Evolutionary conservation across 768 basidiomycete genomes (phyloP).

Genomic region (Phylloporus rhodoxanthus): DNA sequence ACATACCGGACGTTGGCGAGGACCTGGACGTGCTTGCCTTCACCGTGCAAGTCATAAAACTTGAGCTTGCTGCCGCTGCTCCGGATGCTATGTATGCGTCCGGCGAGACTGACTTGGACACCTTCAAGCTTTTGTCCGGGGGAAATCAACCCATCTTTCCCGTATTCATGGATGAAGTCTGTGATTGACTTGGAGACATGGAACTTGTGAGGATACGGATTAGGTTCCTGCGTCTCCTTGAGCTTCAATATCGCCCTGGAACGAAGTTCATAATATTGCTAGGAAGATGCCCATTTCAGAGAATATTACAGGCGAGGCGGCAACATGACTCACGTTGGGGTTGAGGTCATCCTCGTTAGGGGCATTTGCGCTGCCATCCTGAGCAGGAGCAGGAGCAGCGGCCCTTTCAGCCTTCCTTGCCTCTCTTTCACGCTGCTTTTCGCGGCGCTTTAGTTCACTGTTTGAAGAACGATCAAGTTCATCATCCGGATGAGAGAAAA

Average conservation of each 20-base stretch:
- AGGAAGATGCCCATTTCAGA: background rate
- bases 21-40: slow-evolving; percentile 91
- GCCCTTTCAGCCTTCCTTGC: slow-evolving; percentile 76
- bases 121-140: slow-evolving; percentile 61
- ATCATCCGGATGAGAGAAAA: slow-evolving; percentile 11
- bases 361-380: slow-evolving; percentile 37
- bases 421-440: slow-evolving; percentile 71
- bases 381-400: slow-evolving; percentile 37
- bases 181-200: slow-evolving; percentile 74
- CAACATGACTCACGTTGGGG: slow-evolving; percentile 65
- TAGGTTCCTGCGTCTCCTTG: slow-evolving; percentile 76
- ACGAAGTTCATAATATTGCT: slow-evolving; percentile 98
- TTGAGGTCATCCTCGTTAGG: slow-evolving; percentile 77
- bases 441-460: slow-evolving; percentile 91
- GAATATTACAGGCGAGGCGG: background rate
- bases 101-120: slow-evolving; percentile 65
- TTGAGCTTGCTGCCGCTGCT: slow-evolving; percentile 74
- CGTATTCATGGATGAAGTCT: slow-evolving; percentile 68
- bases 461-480: slow-evolving; percentile 25
- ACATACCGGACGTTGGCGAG: slow-evolving; percentile 84
- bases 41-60: slow-evolving; percentile 92
- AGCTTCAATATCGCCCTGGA: slow-evolving; percentile 83
- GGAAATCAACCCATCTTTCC: slow-evolving; percentile 61
- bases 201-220: slow-evolving; percentile 99
- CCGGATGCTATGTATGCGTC: slow-evolving; percentile 88